Conservation (phyloP, 2,329 filamentous ascomycete species). For the Seiridium cupressi region DNA sequence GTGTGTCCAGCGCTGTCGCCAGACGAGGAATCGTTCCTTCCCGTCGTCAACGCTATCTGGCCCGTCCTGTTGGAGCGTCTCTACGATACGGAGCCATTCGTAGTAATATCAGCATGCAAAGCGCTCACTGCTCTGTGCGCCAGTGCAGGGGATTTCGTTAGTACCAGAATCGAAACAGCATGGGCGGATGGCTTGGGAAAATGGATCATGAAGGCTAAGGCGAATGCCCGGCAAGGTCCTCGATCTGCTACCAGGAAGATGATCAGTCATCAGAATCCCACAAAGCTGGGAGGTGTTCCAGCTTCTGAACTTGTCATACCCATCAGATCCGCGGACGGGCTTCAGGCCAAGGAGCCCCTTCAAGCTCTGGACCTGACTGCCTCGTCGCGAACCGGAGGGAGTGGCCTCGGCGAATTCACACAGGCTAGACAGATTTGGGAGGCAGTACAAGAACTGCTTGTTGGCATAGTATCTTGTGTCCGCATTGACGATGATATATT, state of each 20-base stretch:
- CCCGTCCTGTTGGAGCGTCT: conserved; percentile 72
- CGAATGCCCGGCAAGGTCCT: conserved; percentile 26
- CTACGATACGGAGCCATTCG: conserved; percentile 64
- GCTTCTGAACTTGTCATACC: conserved; percentile 22
- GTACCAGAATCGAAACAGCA: conserved; percentile 69
- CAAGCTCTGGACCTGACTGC: conserved; percentile 11
- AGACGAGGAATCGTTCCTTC: conserved; percentile 82
- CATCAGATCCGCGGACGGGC: conserved; percentile 18
- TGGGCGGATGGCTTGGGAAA: conserved; percentile 58
- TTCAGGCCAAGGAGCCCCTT: conserved; percentile 16
- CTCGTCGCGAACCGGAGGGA: conserved; percentile 12
- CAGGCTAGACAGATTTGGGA: conserved; percentile 65
- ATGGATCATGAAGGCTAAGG: conserved; percentile 46
- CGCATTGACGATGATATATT: conserved; percentile 66
- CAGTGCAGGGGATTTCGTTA: conserved; percentile 78
- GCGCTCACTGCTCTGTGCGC: conserved; percentile 68
- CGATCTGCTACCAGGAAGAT: background rate
- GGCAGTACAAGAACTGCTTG: conserved; percentile 57
- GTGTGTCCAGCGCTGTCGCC: conserved; percentile 69
- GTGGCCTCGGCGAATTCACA: conserved; percentile 55
- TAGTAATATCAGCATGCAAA: conserved; percentile 68
- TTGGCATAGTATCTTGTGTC: conserved; percentile 61
- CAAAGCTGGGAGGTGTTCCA: background rate
- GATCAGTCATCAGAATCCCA: background rate
- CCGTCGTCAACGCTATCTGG: conserved; percentile 88